Percentiles rank a stretch among this genome's conserved stretches.
Evolutionary conservation across 495 filamentous ascomycete species (phyloP).

Genomic region (Paragyromitra xinjiangensis): DNA sequence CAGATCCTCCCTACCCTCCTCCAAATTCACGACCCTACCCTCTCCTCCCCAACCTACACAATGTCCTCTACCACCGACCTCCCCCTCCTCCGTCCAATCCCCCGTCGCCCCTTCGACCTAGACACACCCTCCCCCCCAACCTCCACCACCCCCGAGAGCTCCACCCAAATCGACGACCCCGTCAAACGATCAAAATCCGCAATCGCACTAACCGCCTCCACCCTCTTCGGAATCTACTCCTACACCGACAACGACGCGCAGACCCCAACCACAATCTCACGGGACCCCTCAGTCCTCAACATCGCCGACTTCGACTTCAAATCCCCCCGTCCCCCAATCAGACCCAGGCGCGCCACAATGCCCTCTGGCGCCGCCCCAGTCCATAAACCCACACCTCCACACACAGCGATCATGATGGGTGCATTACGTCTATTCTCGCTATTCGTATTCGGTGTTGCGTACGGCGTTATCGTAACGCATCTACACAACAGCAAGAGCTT

Average conservation of each 20-base stretch:
- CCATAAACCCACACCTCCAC: constrained; percentile 5
- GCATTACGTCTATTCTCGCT: constrained; percentile 68
- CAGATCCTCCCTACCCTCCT: neutral
- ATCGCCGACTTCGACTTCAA: constrained; percentile 46
- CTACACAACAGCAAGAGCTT: constrained; percentile 76
- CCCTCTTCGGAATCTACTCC: constrained; percentile 88
- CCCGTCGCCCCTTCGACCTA: constrained; percentile 77
- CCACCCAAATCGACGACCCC: constrained; percentile 32
- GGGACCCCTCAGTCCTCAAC: constrained; percentile 42
- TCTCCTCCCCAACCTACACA: constrained; percentile 8
- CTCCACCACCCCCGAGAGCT: constrained; percentile 60
- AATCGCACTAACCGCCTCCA: constrained; percentile 87
- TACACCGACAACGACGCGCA: constrained; percentile 63
- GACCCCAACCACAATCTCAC: constrained; percentile 58
- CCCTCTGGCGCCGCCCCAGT: constrained; percentile 21
- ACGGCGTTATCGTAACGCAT: constrained; percentile 85
- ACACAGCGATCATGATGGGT: constrained; percentile 1
- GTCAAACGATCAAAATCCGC: constrained; percentile 75
- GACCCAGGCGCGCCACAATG: constrained; percentile 6
- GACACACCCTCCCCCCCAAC: constrained; percentile 64
- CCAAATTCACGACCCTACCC: neutral
- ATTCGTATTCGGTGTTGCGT: constrained; percentile 82
- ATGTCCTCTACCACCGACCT: constrained; percentile 60
- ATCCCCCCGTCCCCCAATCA: neutral
- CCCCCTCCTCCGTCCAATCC: constrained; percentile 74